A percentile compares a stretch with the other conserved stretches of the same genome.
Evolutionary conservation across 257 asterid genomes (phyloP).

Genomic region (Fraxinus quadrangulata): DNA sequence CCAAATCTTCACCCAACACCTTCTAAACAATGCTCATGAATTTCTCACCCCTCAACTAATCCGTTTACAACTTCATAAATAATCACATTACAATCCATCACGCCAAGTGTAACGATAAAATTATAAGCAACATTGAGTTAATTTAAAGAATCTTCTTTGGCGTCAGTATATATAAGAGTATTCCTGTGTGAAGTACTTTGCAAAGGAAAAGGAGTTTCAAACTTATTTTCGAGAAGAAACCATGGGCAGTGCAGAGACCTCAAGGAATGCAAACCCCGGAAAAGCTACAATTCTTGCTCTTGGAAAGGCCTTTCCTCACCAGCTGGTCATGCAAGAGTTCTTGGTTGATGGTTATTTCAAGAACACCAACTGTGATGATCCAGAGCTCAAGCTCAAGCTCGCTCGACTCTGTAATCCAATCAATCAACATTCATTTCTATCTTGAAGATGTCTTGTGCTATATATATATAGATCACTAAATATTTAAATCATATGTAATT

Average conservation of each 20-base stretch:
- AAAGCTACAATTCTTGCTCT: slow-evolving; percentile 76
- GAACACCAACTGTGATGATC: slow-evolving; percentile 79
- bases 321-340: slow-evolving; percentile 88
- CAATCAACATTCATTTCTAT: neutral
- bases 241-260: slow-evolving; percentile 43
- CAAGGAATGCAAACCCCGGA: slow-evolving; percentile 24
- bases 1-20: slow-evolving; percentile 32
- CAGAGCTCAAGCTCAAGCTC: slow-evolving; percentile 80
- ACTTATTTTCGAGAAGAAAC: neutral
- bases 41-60: slow-evolving; percentile 45
- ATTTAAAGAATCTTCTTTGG: neutral
- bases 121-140: neutral
- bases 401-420: slow-evolving; percentile 65
- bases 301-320: slow-evolving; percentile 96
- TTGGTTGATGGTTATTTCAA: slow-evolving; percentile 87
- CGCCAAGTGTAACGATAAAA: slow-evolving; percentile 15
- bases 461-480: no score
- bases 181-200: neutral
- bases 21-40: slow-evolving; percentile 33
- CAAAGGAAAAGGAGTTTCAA: neutral
- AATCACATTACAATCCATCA: slow-evolving; percentile 4
- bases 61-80: slow-evolving; percentile 3
- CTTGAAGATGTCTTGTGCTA: neutral
- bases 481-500: neutral
- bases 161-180: slow-evolving; percentile 31